Conservation (phyloP, 1,284 basidiomycete genomes). For the Austroboletus niveus region DNA sequence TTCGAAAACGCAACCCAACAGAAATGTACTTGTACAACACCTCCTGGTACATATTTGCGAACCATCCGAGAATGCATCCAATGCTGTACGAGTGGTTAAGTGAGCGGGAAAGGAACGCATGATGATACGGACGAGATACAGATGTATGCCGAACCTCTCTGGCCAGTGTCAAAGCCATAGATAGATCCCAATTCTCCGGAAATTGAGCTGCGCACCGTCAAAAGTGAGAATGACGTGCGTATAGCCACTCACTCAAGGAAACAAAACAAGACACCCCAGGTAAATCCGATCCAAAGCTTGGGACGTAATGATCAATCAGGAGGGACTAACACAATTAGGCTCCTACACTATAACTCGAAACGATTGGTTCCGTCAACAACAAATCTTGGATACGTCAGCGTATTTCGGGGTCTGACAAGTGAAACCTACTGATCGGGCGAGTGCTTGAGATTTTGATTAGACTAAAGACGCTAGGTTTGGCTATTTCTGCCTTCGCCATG, state of each 20-base stretch:
- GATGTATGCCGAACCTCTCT: slow-evolving; percentile 50
- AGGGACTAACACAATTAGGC: not conserved
- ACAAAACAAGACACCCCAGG: slow-evolving; percentile 63
- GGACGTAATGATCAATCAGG: slow-evolving; percentile 2
- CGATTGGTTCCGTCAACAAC: slow-evolving; percentile 60
- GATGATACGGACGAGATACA: slow-evolving; percentile 42
- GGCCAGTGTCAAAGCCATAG: slow-evolving; percentile 50
- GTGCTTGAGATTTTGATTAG: slow-evolving; percentile 52
- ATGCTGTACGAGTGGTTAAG: slow-evolving; percentile 22
- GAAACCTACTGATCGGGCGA: slow-evolving; percentile 46
- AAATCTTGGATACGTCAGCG: slow-evolving; percentile 38
- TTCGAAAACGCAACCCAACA: slow-evolving; percentile 6
- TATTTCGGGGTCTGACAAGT: not conserved
- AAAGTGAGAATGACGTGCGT: not conserved
- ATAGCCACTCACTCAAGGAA: slow-evolving; percentile 44
- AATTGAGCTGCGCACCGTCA: slow-evolving; percentile 40
- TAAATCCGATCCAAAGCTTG: slow-evolving; percentile 58
- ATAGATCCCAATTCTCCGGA: slow-evolving; percentile 49
- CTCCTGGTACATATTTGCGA: slow-evolving; percentile 44
- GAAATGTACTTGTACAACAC: slow-evolving; percentile 40
- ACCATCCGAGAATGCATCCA: slow-evolving; percentile 28
- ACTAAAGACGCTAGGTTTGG: slow-evolving; percentile 42
- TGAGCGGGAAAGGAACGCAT: not conserved
- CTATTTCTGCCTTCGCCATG: slow-evolving; percentile 47
- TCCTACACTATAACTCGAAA: slow-evolving; percentile 52